Conservation (phyloP, 352 stramenopile species). For the Globisporangium canariense region DNA sequence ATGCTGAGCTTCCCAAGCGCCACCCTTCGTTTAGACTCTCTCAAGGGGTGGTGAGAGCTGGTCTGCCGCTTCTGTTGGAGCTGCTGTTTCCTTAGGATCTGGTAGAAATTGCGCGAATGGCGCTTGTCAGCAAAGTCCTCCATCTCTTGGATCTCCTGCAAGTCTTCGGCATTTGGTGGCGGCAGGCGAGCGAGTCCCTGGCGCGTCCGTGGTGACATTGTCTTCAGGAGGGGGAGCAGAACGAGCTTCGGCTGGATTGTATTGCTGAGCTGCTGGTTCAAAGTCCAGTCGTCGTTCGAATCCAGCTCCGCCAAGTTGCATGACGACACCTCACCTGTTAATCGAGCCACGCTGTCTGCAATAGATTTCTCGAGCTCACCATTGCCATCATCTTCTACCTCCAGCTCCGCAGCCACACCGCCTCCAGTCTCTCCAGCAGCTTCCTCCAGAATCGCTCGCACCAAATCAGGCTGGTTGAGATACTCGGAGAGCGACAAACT, state of each 20-base stretch:
- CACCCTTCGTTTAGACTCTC: not conserved
- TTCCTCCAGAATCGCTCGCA: constrained; percentile 30
- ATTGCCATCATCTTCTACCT: not conserved
- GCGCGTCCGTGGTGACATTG: constrained; percentile 46
- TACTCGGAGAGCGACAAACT: constrained; percentile 33
- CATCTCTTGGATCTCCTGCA: constrained; percentile 39
- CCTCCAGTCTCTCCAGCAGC: not conserved
- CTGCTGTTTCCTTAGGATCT: constrained; percentile 23
- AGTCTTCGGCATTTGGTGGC: constrained; percentile 29
- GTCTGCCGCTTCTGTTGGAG: not conserved
- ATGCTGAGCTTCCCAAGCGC: not conserved
- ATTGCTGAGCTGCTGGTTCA: not conserved
- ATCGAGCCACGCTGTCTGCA: not conserved
- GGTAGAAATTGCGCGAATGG: constrained; percentile 32
- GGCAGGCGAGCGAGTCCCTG: constrained; percentile 38
- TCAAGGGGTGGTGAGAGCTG: not conserved
- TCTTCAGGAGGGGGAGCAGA: constrained; percentile 41
- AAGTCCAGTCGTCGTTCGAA: not conserved
- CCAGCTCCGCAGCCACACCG: too few species aligned
- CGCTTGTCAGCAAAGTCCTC: constrained; percentile 30
- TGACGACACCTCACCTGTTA: not conserved
- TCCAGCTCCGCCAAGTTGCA: not conserved
- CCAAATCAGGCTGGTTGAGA: constrained; percentile 39
- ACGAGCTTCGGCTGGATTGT: not conserved
- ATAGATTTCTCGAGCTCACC: not conserved